These are phyloP conservation scores for Paramecium biaurelia DNA, from an alignment of 73 alveolate species.

Conservation along the genomic window DNA sequence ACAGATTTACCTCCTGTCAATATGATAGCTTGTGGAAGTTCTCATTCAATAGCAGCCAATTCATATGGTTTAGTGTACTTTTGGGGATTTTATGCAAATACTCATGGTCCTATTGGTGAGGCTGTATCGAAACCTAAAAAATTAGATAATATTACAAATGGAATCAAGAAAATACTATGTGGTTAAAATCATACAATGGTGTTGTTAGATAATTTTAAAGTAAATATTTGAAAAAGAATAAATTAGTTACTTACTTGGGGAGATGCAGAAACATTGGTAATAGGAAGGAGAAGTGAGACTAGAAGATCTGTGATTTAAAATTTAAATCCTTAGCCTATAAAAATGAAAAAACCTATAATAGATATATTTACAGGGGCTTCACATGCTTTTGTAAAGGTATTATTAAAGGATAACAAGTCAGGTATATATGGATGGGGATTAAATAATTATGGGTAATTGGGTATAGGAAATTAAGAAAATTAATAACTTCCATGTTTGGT, in stretches of 20 bases:
- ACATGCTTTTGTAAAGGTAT: conserved; percentile 60
- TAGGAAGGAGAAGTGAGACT: conserved; percentile 66
- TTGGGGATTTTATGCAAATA: conserved; percentile 72
- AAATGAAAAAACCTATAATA: conserved; percentile 7
- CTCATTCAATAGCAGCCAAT: conserved; percentile 69
- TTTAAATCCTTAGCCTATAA: conserved; percentile 52
- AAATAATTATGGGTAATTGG: conserved; percentile 69
- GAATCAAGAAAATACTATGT: conserved; percentile 48
- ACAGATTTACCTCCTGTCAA: conserved; percentile 32
- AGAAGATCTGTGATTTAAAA: conserved; percentile 42
- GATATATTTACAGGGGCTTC: conserved; percentile 62
- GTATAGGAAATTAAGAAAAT: conserved; percentile 55
- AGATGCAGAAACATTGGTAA: conserved; percentile 59
- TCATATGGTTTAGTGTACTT: conserved; percentile 60
- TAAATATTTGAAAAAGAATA: not conserved
- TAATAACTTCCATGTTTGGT: conserved; percentile 23
- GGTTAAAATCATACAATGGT: conserved; percentile 69
- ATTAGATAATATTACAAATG: not conserved
- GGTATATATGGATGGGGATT: conserved; percentile 69
- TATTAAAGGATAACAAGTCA: not conserved
- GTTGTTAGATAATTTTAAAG: conserved; percentile 48
- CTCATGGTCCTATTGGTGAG: conserved; percentile 64
- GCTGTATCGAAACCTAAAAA: conserved; percentile 46
- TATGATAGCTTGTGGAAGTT: conserved; percentile 70
- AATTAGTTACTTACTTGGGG: conserved; percentile 14